Conservation (phyloP, 306 rosid species). For the Leucaena leucocephala region DNA sequence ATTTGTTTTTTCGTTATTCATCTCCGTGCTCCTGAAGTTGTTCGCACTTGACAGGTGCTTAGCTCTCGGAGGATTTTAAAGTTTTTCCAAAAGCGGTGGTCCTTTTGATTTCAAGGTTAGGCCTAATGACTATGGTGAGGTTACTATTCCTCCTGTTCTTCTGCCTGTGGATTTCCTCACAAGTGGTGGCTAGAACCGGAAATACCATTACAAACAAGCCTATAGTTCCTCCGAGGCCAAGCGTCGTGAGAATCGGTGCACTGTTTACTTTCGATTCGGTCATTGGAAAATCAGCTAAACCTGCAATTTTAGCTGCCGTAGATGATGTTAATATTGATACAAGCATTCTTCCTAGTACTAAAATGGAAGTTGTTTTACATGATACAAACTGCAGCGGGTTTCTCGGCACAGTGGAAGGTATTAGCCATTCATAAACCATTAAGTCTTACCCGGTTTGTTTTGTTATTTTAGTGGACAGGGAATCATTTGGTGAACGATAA, state of each 20-base stretch:
- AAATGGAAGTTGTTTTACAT: conserved; percentile 39
- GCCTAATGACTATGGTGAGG: conserved; percentile 33
- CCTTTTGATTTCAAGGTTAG: conserved; percentile 34
- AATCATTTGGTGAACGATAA: neutral
- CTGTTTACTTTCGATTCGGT: conserved; percentile 58
- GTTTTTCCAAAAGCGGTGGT: conserved; percentile 37
- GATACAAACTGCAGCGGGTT: conserved; percentile 76
- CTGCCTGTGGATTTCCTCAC: conserved; percentile 51
- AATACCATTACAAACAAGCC: conserved; percentile 44
- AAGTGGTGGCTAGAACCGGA: conserved; percentile 52
- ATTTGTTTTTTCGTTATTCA: conserved; percentile 13
- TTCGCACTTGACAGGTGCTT: conserved; percentile 41
- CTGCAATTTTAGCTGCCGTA: conserved; percentile 61
- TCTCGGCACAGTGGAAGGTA: conserved; percentile 78
- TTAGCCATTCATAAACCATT: conserved; percentile 2
- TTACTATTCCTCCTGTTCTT: conserved; percentile 43
- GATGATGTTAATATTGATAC: conserved; percentile 62
- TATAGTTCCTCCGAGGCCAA: conserved; percentile 43
- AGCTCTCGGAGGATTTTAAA: conserved; percentile 17
- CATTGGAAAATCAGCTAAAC: conserved; percentile 66
- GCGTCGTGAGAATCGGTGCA: conserved; percentile 66
- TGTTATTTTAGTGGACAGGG: neutral
- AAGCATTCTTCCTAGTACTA: conserved; percentile 53
- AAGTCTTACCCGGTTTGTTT: neutral
- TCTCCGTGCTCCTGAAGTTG: conserved; percentile 33